Base-by-base conservation (phyloP, 1,139 yeast species). In the Pichia sp. region DNA sequence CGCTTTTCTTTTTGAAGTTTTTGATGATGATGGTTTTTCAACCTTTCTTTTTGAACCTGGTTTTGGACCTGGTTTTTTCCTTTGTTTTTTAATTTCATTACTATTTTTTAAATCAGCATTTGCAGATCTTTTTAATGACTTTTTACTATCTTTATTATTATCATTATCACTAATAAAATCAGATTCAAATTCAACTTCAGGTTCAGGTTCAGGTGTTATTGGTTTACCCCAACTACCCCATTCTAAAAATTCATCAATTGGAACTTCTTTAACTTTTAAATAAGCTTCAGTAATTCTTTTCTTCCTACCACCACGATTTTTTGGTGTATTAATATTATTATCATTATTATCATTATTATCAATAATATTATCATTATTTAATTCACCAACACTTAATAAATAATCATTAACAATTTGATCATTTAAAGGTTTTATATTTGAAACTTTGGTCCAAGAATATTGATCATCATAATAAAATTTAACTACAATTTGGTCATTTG, bases 391-490 rank as follows among this genome's bases (percentile, higher is more conserved):
- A 35, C 54, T 51, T 5, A 55, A 46, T 24, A 62, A 41, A 42
- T 49, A 60, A 23, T 45, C 52, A 16, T 50, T 48, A 16, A 62
- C 54, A 1, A 37, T 45, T n/a, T 57, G 58, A 3, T 42, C 39
- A 3, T 59, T 57, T 5, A 68, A 55, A 2, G 59, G 57, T 31
- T 66, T 64, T 22, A 79, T 52, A 50, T 78, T 84, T 35, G 62
- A 60, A 8, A 60, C 56, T 33, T 70, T 69, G 41, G 76, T 73
- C 85, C 85, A 80, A 45, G 78, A 76, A 55, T 78, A 80, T 3
- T 82, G 80, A 56, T 80, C 85, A 59, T 80, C 87, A 51, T 76
- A 76, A 58, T 78, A 75, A 56, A 80, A 80, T 50, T 82, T 67
- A 11, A 80, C 84, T 54, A 60, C 75, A 48, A 58, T n/a, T n/a